phyloP scores from a whole-genome alignment of 129 eudicot species.

The Flaveria brownii region DNA sequence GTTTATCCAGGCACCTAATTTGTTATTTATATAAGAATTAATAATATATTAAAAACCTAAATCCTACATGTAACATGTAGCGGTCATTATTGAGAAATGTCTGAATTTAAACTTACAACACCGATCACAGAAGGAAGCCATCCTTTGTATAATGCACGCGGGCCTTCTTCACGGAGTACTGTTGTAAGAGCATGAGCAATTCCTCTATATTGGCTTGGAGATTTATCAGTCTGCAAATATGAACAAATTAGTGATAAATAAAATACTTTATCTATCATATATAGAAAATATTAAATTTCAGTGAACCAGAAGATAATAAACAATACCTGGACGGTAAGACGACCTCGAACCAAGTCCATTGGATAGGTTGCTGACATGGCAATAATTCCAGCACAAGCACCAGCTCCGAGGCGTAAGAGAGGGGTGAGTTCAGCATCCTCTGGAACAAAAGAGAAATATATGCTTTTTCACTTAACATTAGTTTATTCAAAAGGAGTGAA shows the following conservation, averaged over 20 bases:
- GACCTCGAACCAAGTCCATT: slow-evolving; percentile 96
- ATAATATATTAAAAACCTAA: neutral
- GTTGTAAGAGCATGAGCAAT: slow-evolving; percentile 89
- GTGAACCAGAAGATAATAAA: neutral
- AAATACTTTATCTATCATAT: neutral
- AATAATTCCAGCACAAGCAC: slow-evolving; percentile 98
- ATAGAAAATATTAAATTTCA: neutral
- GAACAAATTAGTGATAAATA: neutral
- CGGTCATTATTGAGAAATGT: neutral
- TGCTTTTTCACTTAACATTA: neutral
- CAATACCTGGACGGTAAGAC: slow-evolving; percentile 91
- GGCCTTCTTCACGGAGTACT: slow-evolving; percentile 92
- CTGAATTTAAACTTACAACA: slow-evolving; percentile 58
- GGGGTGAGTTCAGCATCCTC: slow-evolving; percentile 98
- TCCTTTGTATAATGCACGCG: slow-evolving; percentile 91
- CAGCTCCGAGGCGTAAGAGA: slow-evolving; percentile 92
- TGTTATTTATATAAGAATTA: neutral
- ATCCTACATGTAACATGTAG: neutral
- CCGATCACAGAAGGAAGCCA: slow-evolving; percentile 99
- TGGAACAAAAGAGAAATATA: slow-evolving; percentile 30
- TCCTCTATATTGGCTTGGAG: slow-evolving; percentile 92
- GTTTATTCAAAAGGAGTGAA: neutral
- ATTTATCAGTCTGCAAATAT: slow-evolving; percentile 73
- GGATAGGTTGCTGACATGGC: slow-evolving; percentile 99
- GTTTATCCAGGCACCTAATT: neutral